Evolutionary conservation across 2,329 filamentous ascomycete genomes (phyloP).

Genomic region (Tolypocladium inflatum): DNA sequence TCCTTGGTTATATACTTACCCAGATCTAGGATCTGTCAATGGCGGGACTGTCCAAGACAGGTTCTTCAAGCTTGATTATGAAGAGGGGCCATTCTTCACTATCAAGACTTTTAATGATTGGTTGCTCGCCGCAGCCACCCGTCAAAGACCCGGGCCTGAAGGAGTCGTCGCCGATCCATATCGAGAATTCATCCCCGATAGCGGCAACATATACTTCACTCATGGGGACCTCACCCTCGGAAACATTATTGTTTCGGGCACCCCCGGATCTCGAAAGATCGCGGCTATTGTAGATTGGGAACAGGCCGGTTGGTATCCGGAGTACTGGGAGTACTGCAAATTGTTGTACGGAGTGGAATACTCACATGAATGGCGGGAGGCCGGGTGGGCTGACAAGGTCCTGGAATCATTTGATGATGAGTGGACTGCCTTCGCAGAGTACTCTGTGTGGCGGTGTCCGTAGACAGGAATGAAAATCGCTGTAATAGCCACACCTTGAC

Average conservation of each 20-base stretch:
- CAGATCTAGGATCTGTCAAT: constrained; percentile 9
- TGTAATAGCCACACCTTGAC: too few species aligned
- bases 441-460: constrained; percentile 9
- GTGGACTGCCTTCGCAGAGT: constrained; percentile 5
- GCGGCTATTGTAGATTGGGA: not conserved
- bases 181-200: constrained; percentile 10
- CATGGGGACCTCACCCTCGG: constrained; percentile 13
- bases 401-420: constrained; percentile 8
- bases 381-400: constrained; percentile 11
- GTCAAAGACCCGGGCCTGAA: constrained; percentile 5
- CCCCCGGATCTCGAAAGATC: not conserved
- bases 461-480: not conserved
- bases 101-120: constrained; percentile 13
- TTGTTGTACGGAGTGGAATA: constrained; percentile 8
- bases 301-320: constrained; percentile 16
- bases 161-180: constrained; percentile 4
- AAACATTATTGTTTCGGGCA: not conserved
- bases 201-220: constrained; percentile 10
- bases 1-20: not conserved
- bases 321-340: constrained; percentile 21
- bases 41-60: constrained; percentile 12
- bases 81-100: constrained; percentile 8
- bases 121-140: constrained; percentile 10
- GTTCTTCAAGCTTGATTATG: constrained; percentile 11
- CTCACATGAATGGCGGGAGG: constrained; percentile 8